A percentile compares a stretch with the other conserved stretches of the same genome.
phyloP scores from a whole-genome alignment of 2,329 filamentous ascomycete species.

The Epichloe sp. region DNA sequence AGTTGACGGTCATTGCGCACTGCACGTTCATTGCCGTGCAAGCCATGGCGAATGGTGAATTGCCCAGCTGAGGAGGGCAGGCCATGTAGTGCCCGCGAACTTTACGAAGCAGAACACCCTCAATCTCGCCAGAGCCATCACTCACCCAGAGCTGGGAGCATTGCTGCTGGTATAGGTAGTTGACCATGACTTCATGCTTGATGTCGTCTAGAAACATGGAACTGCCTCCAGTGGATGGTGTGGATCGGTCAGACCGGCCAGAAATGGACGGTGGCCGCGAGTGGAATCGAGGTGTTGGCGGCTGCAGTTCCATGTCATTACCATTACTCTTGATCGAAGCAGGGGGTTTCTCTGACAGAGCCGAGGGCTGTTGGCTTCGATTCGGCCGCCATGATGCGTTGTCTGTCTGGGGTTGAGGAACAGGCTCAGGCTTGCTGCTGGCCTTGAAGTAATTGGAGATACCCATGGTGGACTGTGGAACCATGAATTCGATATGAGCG shows the following conservation, averaged over 20 bases:
- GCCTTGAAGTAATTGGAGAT: slow-evolving; percentile 50
- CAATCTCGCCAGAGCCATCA: slow-evolving; percentile 52
- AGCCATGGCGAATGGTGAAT: slow-evolving; percentile 50
- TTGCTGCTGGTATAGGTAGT: slow-evolving; percentile 71
- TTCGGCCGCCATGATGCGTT: slow-evolving; percentile 10
- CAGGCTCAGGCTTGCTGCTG: slow-evolving; percentile 10
- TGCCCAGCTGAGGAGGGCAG: slow-evolving; percentile 51
- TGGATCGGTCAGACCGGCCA: slow-evolving; percentile 31
- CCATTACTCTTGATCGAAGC: slow-evolving; percentile 14
- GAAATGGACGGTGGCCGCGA: slow-evolving; percentile 27
- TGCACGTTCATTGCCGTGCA: slow-evolving; percentile 59
- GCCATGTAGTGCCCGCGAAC: slow-evolving; percentile 56
- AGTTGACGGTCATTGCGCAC: slow-evolving; percentile 73
- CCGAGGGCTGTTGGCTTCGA: slow-evolving; percentile 13
- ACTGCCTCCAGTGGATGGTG: slow-evolving; percentile 25
- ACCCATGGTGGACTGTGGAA: slow-evolving; percentile 36
- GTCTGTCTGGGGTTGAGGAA: slow-evolving; percentile 7
- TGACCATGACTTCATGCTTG: slow-evolving; percentile 73
- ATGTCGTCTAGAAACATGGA: slow-evolving; percentile 55
- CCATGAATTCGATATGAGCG: not conserved
- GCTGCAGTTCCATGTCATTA: slow-evolving; percentile 35
- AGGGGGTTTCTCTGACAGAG: slow-evolving; percentile 23
- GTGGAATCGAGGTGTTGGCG: slow-evolving; percentile 27
- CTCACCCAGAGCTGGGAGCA: slow-evolving; percentile 62
- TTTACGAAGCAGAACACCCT: slow-evolving; percentile 63